phyloP scores from a whole-genome alignment of 2,329 filamentous ascomycete species.

The Fonsecaea monophora region DNA sequence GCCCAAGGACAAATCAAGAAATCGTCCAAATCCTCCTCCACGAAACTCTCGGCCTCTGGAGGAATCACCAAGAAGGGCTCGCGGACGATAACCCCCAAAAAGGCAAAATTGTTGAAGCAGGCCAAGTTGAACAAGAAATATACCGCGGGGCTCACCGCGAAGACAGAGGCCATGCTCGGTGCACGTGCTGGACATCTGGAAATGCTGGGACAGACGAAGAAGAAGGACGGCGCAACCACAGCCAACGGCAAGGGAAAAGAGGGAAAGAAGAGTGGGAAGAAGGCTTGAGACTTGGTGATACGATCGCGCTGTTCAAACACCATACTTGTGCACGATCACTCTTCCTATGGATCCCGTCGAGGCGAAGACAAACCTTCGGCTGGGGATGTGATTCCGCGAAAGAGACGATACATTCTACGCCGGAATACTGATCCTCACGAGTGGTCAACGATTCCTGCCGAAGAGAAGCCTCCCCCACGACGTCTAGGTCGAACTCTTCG shows the following conservation, averaged over 20 bases:
- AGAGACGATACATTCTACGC: background rate
- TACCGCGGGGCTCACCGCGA: slow-evolving; percentile 65
- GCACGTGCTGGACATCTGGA: slow-evolving; percentile 74
- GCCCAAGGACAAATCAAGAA: slow-evolving; percentile 40
- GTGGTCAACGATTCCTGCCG: background rate
- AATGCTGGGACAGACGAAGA: slow-evolving; percentile 70
- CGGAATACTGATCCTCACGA: background rate
- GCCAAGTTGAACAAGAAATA: slow-evolving; percentile 72
- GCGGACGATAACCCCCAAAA: slow-evolving; percentile 71
- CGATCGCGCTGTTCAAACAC: background rate
- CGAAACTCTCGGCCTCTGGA: slow-evolving; percentile 27
- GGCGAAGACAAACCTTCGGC: background rate
- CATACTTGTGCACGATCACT: background rate
- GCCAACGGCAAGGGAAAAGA: slow-evolving; percentile 23
- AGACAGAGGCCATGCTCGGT: slow-evolving; percentile 72
- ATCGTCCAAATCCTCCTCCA: slow-evolving; percentile 22
- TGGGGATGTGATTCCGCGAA: background rate
- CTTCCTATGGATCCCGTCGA: background rate
- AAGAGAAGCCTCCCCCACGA: background rate
- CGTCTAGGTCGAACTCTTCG: background rate
- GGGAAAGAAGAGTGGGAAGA: slow-evolving; percentile 24
- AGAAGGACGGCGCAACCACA: slow-evolving; percentile 48
- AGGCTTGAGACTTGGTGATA: slow-evolving; percentile 22
- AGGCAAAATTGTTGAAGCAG: slow-evolving; percentile 64
- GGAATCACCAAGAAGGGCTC: slow-evolving; percentile 64